Evolutionary conservation across 2,329 filamentous ascomycete genomes (phyloP).

Genomic region (Rhinocladiella mackenziei): DNA sequence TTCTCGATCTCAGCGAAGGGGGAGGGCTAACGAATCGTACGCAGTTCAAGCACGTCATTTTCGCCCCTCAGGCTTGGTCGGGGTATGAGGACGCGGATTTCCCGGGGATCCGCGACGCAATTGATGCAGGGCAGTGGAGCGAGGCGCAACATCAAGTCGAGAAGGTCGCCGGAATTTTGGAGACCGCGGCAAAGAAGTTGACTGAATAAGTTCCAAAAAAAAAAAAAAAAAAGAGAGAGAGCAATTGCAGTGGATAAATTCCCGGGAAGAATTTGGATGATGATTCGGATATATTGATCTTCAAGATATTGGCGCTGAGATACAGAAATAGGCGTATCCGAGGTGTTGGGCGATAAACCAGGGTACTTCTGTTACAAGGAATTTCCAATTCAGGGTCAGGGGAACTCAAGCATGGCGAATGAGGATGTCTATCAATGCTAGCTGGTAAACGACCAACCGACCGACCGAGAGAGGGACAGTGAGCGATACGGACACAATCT

Average conservation of each 20-base stretch:
- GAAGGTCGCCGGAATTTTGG: slow-evolving; percentile 66
- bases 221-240: background rate
- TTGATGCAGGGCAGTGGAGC: slow-evolving; percentile 68
- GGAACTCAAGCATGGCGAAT: slow-evolving; percentile 2
- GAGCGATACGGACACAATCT: too few species aligned
- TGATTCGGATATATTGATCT: background rate
- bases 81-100: slow-evolving; percentile 66
- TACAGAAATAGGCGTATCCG: too few species aligned
- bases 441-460: too few species aligned
- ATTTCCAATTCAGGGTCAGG: too few species aligned
- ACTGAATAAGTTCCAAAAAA: slow-evolving; percentile 1
- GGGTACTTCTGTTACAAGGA: too few species aligned
- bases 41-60: slow-evolving; percentile 91
- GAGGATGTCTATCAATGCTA: too few species aligned
- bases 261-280: too few species aligned
- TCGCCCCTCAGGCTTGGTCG: slow-evolving; percentile 76
- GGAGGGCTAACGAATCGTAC: slow-evolving; percentile 57
- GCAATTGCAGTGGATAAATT: too few species aligned
- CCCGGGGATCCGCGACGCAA: slow-evolving; percentile 77
- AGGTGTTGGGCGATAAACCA: too few species aligned
- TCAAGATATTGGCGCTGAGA: background rate
- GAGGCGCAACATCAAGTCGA: slow-evolving; percentile 64
- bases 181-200: slow-evolving; percentile 45
- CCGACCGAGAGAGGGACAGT: too few species aligned
- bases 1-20: slow-evolving; percentile 65